Conservation (phyloP, 345 rosid species). For the Heritiera fomes region DNA sequence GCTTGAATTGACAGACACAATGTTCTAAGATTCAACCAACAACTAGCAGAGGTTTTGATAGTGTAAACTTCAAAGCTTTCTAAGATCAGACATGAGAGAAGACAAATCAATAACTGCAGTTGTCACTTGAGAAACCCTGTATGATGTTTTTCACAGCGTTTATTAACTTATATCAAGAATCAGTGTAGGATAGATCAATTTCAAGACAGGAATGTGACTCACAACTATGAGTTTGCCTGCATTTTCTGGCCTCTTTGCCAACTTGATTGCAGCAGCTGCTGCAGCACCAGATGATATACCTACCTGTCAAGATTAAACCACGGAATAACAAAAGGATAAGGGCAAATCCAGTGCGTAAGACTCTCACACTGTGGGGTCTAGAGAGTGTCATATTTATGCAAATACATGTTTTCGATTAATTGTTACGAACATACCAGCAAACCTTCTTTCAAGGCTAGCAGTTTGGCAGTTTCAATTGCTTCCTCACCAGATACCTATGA, state of each 20-base stretch:
- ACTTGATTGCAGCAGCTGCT: slow-evolving; percentile 49
- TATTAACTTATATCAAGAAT: neutral
- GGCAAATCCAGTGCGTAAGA: no score
- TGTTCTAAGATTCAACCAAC: neutral
- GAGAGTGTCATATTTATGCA: no score
- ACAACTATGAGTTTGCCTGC: slow-evolving; percentile 57
- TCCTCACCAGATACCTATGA: slow-evolving; percentile 53
- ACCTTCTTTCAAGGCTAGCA: slow-evolving; percentile 51
- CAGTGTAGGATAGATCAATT: neutral
- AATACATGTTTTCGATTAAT: neutral
- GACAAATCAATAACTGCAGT: neutral
- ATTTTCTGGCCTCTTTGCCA: slow-evolving; percentile 55
- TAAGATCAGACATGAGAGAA: neutral
- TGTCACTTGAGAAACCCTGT: neutral
- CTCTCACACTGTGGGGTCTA: no score
- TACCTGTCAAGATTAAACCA: slow-evolving; percentile 30
- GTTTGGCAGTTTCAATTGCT: slow-evolving; percentile 50
- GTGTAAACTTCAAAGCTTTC: neutral
- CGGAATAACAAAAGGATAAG: neutral
- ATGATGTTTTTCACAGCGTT: neutral
- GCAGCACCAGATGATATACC: slow-evolving; percentile 70
- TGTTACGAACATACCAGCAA: slow-evolving; percentile 34
- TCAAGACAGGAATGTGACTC: slow-evolving; percentile 22
- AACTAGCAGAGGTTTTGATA: neutral
- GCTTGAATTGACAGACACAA: neutral